These are phyloP conservation scores for Penicillium coprophilum DNA, from an alignment of 495 filamentous ascomycete species.

Conservation along the genomic window DNA sequence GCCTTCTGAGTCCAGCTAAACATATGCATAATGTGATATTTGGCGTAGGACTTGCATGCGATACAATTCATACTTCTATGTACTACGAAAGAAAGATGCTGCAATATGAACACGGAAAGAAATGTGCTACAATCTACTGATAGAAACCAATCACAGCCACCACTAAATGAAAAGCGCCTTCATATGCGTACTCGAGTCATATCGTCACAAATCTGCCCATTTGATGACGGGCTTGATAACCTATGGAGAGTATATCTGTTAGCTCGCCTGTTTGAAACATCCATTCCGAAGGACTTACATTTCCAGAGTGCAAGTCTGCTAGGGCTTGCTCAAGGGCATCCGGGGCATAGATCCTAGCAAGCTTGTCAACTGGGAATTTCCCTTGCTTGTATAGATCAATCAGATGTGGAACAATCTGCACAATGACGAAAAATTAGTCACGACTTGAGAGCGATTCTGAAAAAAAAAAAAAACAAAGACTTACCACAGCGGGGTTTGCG, in stretches of 20 bases:
- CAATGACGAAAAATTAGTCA: background rate
- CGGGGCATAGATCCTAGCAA: slow-evolving; percentile 36
- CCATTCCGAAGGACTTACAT: background rate
- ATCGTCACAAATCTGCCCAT: slow-evolving; percentile 14
- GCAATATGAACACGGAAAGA: background rate
- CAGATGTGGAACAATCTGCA: slow-evolving; percentile 32
- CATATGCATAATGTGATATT: background rate
- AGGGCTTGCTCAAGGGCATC: slow-evolving; percentile 31
- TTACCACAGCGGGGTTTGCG: slow-evolving; percentile 28
- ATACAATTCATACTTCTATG: no score
- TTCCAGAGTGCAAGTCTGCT: slow-evolving; percentile 37
- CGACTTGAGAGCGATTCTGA: background rate
- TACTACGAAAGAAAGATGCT: no score
- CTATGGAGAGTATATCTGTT: background rate
- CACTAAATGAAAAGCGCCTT: background rate
- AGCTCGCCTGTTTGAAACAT: background rate
- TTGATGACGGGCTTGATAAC: slow-evolving; percentile 26
- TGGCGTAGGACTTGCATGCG: background rate
- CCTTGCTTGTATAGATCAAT: slow-evolving; percentile 43
- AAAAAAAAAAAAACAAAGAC: background rate
- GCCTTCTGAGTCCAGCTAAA: slow-evolving; percentile 15
- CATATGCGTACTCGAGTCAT: background rate
- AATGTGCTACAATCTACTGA: background rate
- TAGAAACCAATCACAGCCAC: background rate
- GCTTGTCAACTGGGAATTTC: slow-evolving; percentile 41